These are phyloP conservation scores for Skeletonema tropicum DNA, from an alignment of 108 stramenopile species.

Conservation along the genomic window DNA sequence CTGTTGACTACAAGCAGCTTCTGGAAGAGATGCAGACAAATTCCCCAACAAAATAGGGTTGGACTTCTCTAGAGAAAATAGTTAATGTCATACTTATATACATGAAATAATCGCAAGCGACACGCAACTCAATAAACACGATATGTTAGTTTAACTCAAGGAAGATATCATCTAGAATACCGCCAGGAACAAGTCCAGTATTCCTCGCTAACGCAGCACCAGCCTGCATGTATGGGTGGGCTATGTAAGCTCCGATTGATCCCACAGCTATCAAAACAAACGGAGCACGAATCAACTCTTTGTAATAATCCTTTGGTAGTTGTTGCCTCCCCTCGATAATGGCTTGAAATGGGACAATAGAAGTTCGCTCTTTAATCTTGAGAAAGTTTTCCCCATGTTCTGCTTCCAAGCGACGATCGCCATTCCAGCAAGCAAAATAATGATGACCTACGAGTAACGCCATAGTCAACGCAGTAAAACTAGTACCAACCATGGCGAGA, in stretches of 20 bases:
- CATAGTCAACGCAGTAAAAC: constrained; percentile 81
- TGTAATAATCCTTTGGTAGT: constrained; percentile 89
- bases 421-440: constrained; percentile 92
- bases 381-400: constrained; percentile 86
- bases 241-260: constrained; percentile 92
- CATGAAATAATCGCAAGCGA: constrained; percentile 5
- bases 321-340: constrained; percentile 89
- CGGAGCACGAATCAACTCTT: constrained; percentile 92
- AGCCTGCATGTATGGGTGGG: constrained; percentile 97
- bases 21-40: constrained; percentile 70
- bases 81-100: constrained; percentile 6
- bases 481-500: constrained; percentile 87
- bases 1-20: constrained; percentile 85
- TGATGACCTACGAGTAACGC: constrained; percentile 91
- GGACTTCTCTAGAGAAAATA: background rate
- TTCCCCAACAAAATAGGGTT: constrained; percentile 1
- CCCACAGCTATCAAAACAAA: constrained; percentile 88
- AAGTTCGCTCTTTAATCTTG: constrained; percentile 78
- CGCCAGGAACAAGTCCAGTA: constrained; percentile 58
- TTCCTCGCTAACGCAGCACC: constrained; percentile 82
- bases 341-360: constrained; percentile 89
- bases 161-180: constrained; percentile 48
- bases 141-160: constrained; percentile 31
- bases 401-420: constrained; percentile 85
- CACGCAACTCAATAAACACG: constrained; percentile 1